Evolutionary conservation across 768 basidiomycete species (phyloP).

Genomic region (Gloeostereum incarnatum): DNA sequence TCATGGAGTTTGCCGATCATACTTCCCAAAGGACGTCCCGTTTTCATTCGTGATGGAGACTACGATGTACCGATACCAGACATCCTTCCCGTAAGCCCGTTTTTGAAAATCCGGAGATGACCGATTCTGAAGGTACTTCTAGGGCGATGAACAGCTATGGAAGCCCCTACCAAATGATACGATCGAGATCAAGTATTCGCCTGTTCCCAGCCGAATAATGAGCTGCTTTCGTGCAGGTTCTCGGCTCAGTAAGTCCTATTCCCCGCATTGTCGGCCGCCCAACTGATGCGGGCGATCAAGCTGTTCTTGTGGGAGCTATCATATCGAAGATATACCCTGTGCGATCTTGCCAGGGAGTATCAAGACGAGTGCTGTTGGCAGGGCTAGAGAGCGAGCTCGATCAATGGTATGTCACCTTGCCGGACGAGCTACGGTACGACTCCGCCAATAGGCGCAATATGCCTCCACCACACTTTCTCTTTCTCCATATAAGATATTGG

Average conservation of each 20-base stretch:
- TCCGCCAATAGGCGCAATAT: constrained; percentile 38
- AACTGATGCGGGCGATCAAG: constrained; percentile 23
- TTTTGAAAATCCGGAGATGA: neutral
- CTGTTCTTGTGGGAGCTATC: constrained; percentile 57
- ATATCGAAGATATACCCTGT: constrained; percentile 67
- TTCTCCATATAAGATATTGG: constrained; percentile 71
- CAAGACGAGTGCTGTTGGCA: constrained; percentile 38
- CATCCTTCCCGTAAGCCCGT: constrained; percentile 37
- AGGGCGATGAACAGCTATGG: constrained; percentile 54
- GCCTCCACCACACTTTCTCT: constrained; percentile 58
- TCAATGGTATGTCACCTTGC: constrained; percentile 66
- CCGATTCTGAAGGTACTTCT: constrained; percentile 7
- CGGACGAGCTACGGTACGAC: constrained; percentile 54
- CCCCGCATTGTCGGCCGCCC: constrained; percentile 3
- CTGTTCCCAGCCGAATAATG: constrained; percentile 39
- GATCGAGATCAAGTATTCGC: constrained; percentile 29
- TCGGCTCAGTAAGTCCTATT: constrained; percentile 40
- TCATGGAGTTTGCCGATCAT: constrained; percentile 4
- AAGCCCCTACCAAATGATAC: constrained; percentile 30
- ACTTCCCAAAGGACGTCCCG: constrained; percentile 55
- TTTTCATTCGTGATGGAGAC: constrained; percentile 58
- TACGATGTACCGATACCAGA: constrained; percentile 59
- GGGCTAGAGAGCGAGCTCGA: constrained; percentile 60
- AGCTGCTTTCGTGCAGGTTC: constrained; percentile 47
- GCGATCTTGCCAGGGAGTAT: constrained; percentile 31